These are phyloP conservation scores for Paecilomyces sp. DNA, from an alignment of 2,329 filamentous ascomycete species.

Conservation along the genomic window DNA sequence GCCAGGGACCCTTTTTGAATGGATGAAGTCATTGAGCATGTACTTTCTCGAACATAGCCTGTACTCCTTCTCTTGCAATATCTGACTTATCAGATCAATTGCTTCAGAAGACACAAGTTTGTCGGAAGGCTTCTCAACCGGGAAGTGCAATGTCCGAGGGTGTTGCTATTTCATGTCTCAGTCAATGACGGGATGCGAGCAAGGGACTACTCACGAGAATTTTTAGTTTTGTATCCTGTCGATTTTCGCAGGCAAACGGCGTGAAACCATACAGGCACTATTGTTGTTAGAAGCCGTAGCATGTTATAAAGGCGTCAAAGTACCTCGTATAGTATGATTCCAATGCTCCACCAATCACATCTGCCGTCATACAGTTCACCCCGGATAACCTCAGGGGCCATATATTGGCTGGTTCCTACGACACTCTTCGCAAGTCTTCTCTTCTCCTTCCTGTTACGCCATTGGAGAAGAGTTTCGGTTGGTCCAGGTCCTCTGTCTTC, in stretches of 20 bases:
- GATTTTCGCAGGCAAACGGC: conserved; percentile 75
- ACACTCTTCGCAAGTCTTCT: conserved; percentile 73
- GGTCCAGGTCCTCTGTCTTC: conserved; percentile 19
- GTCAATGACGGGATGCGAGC: neutral
- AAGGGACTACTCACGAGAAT: conserved; percentile 57
- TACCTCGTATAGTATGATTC: conserved; percentile 83
- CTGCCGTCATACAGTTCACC: conserved; percentile 81
- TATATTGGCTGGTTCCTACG: conserved; percentile 95
- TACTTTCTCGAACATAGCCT: conserved; percentile 75
- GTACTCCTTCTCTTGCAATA: conserved; percentile 67
- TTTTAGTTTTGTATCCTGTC: conserved; percentile 76
- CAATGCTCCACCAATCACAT: conserved; percentile 96
- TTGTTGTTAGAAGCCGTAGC: neutral
- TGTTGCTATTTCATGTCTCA: conserved; percentile 53
- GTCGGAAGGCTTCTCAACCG: conserved; percentile 46
- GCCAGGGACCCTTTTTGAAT: conserved; percentile 20
- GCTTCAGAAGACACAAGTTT: conserved; percentile 60
- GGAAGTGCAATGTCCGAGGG: conserved; percentile 63
- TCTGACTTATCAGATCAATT: conserved; percentile 65
- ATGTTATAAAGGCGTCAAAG: conserved; percentile 8
- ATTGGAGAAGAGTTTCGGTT: conserved; percentile 54
- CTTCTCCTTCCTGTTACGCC: conserved; percentile 62
- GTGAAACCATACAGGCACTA: conserved; percentile 84
- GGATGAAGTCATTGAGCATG: conserved; percentile 53
- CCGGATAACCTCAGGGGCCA: conserved; percentile 88